Evolutionary conservation across 805 yeast genomes (phyloP).

Genomic region (Cephaloascus fragrans): DNA sequence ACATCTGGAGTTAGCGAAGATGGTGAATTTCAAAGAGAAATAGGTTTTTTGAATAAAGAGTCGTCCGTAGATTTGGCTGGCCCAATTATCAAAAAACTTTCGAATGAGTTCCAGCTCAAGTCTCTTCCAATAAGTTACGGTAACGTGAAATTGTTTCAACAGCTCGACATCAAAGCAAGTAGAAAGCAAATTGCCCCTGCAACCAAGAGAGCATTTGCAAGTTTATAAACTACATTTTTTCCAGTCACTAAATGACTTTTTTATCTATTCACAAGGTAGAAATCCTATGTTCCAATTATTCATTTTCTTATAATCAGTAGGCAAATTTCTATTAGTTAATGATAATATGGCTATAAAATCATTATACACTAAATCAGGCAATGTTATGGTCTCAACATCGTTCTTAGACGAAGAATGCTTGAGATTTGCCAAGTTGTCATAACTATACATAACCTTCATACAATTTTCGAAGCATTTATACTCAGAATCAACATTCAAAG

Average conservation of each 20-base stretch:
- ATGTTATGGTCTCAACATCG: conserved; percentile 27
- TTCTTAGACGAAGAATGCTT: conserved; percentile 21
- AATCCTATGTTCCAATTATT: conserved; percentile 19
- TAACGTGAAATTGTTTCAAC: conserved; percentile 22
- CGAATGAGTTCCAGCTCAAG: conserved; percentile 14
- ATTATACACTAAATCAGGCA: conserved; percentile 19
- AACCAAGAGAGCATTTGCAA: conserved; percentile 21
- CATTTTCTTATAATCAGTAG: conserved; percentile 12
- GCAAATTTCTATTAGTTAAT: conserved; percentile 19
- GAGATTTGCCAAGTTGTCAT: conserved; percentile 17
- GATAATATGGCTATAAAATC: conserved; percentile 17
- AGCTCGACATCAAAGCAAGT: conserved; percentile 48
- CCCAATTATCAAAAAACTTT: conserved; percentile 7
- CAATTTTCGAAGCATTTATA: conserved; percentile 11
- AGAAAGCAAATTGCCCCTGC: conserved; percentile 83
- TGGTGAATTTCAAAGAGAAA: conserved; percentile 30
- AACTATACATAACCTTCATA: conserved; percentile 33
- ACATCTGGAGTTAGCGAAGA: conserved; percentile 25
- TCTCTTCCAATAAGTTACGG: conserved; percentile 3
- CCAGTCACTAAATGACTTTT: neutral
- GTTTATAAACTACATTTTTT: neutral
- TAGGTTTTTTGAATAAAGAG: conserved; percentile 18
- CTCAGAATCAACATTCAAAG: conserved; percentile 2
- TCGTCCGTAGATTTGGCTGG: conserved; percentile 9
- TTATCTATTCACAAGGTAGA: conserved; percentile 8